phyloP scores from a whole-genome alignment of 345 rosid species.

The Cardiospermum halicacabum region DNA sequence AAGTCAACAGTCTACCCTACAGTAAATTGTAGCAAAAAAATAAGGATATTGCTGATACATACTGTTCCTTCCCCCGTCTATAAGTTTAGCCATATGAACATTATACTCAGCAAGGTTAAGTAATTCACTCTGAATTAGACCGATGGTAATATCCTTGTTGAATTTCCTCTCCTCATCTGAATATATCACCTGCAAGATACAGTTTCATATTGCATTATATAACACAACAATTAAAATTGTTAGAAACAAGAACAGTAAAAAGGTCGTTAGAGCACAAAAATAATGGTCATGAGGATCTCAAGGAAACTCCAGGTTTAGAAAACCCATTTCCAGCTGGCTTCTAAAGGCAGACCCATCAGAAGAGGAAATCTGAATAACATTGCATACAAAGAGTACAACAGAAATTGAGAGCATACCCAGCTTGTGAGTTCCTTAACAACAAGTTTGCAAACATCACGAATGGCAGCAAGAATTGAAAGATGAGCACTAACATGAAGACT shows the following conservation, averaged over 20 bases:
- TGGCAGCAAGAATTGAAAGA: slow-evolving; percentile 79
- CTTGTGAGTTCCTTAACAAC: slow-evolving; percentile 94
- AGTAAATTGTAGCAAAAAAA: slow-evolving; percentile 6
- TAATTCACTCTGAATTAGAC: slow-evolving; percentile 77
- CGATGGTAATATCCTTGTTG: slow-evolving; percentile 82
- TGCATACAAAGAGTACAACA: neutral
- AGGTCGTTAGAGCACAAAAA: neutral
- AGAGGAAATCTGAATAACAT: neutral
- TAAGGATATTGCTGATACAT: slow-evolving; percentile 24
- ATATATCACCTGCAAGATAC: slow-evolving; percentile 65
- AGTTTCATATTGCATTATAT: slow-evolving; percentile 10
- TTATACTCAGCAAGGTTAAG: slow-evolving; percentile 94
- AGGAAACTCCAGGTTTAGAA: neutral
- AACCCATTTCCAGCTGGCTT: neutral
- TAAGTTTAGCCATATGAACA: slow-evolving; percentile 85
- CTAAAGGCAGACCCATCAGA: neutral
- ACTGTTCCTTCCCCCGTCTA: slow-evolving; percentile 97
- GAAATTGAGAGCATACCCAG: slow-evolving; percentile 59
- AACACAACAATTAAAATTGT: slow-evolving; percentile 1
- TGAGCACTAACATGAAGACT: slow-evolving; percentile 65
- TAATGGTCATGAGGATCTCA: neutral
- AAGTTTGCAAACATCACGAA: slow-evolving; percentile 94
- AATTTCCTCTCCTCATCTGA: slow-evolving; percentile 93
- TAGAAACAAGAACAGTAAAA: neutral
- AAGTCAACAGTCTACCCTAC: slow-evolving; percentile 8